A percentile compares a stretch with the other conserved stretches of the same genome.
These are phyloP conservation scores for Periconia macrospinosa DNA, from an alignment of 2,329 filamentous ascomycete species.

Conservation along the genomic window DNA sequence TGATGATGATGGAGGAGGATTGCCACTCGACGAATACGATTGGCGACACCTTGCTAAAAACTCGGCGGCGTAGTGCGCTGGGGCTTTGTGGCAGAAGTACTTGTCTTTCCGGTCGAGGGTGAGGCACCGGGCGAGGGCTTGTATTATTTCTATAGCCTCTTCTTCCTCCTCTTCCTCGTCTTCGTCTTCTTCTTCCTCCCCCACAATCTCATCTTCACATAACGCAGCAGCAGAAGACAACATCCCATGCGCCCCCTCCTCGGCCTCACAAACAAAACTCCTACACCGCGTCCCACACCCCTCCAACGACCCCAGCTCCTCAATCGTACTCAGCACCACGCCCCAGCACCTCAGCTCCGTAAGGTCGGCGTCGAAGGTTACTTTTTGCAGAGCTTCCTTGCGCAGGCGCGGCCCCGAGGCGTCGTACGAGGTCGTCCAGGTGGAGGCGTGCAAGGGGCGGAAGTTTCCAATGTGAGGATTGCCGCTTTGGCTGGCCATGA, in stretches of 20 bases:
- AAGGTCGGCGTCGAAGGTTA: conserved; percentile 23
- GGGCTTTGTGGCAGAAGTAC: conserved; percentile 30
- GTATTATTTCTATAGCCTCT: conserved; percentile 19
- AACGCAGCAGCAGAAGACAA: too few species aligned
- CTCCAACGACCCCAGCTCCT: conserved; percentile 28
- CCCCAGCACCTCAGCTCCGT: conserved; percentile 28
- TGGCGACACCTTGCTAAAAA: conserved; percentile 28
- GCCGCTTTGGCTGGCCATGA: conserved; percentile 37
- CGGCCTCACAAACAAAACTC: conserved; percentile 22
- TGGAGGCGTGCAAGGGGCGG: conserved; percentile 22
- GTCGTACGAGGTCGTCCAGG: conserved; percentile 27
- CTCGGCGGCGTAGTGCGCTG: conserved; percentile 24
- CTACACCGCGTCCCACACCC: conserved; percentile 27
- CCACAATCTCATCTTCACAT: too few species aligned
- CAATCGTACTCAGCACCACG: conserved; percentile 24
- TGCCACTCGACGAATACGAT: too few species aligned
- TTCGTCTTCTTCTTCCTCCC: not conserved
- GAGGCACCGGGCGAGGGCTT: conserved; percentile 26
- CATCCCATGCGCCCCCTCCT: conserved; percentile 15
- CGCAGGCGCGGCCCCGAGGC: conserved; percentile 23
- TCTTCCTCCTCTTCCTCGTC: not conserved
- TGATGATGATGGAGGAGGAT: too few species aligned
- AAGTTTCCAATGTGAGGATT: conserved; percentile 33
- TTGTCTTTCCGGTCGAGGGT: conserved; percentile 35
- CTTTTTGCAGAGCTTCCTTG: conserved; percentile 13